A percentile compares a stretch with the other conserved stretches of the same genome.
These are phyloP conservation scores for Coemansia sp. DNA, from an alignment of 371 early-diverging fungal genomes.

Conservation along the genomic window DNA sequence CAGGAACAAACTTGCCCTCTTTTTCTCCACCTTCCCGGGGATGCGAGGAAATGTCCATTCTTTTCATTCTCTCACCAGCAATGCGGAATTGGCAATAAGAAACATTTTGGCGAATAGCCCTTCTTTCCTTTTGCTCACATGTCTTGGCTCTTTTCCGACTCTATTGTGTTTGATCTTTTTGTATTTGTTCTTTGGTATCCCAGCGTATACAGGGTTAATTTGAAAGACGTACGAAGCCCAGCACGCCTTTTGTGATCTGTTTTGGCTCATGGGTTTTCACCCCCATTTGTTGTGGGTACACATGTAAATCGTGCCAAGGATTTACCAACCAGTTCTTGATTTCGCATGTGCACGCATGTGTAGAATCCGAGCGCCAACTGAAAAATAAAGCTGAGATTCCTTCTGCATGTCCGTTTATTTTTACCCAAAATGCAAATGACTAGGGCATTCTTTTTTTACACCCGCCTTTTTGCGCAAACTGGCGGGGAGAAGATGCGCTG, in stretches of 20 bases:
- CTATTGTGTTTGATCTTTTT: background rate
- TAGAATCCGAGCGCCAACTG: no score
- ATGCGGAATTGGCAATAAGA: background rate
- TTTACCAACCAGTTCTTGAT: background rate
- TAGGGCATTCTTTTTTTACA: background rate
- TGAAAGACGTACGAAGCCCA: slow-evolving; percentile 1
- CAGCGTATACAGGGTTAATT: background rate
- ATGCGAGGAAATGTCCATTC: background rate
- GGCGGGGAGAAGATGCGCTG: background rate
- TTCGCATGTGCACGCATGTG: background rate
- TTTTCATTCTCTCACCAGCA: background rate
- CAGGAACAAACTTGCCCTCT: slow-evolving; percentile 6
- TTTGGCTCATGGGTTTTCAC: no score
- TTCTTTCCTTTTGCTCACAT: background rate
- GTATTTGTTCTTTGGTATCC: no score
- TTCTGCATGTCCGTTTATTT: slow-evolving; percentile 3
- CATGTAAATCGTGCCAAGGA: background rate
- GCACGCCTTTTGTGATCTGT: background rate
- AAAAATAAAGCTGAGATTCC: no score
- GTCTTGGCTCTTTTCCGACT: background rate
- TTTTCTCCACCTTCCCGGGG: background rate
- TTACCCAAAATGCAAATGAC: slow-evolving; percentile 5
- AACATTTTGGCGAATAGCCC: background rate
- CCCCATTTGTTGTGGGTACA: background rate
- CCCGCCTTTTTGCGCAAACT: no score